Conservation (phyloP, 2,329 filamentous ascomycete species). For the Monascus ruber region DNA sequence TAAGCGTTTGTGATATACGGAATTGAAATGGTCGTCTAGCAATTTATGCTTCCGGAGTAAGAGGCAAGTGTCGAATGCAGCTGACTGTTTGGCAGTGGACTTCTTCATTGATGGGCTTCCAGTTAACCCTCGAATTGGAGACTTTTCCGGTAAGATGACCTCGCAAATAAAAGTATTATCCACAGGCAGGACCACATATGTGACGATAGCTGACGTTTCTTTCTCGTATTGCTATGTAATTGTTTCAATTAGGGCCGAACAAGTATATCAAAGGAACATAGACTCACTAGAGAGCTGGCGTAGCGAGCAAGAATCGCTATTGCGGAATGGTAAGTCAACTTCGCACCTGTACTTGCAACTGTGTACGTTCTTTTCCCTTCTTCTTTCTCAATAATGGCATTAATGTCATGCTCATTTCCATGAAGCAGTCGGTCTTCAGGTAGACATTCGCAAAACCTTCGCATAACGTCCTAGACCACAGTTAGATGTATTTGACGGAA, state of each 20-base stretch:
- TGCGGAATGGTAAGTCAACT: conserved; percentile 65
- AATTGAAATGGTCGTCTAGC: conserved; percentile 63
- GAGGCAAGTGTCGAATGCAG: conserved; percentile 74
- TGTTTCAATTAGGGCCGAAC: conserved; percentile 2
- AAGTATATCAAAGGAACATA: neutral
- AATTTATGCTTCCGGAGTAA: conserved; percentile 54
- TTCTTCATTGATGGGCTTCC: conserved; percentile 60
- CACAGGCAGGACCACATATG: conserved; percentile 50
- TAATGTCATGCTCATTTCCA: conserved; percentile 47
- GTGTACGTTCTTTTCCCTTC: conserved; percentile 43
- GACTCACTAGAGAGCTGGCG: conserved; percentile 50
- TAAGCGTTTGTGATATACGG: conserved; percentile 58
- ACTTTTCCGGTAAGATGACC: conserved; percentile 62
- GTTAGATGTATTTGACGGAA: neutral
- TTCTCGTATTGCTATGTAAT: conserved; percentile 33
- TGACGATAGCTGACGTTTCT: conserved; percentile 37
- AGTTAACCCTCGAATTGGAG: conserved; percentile 55
- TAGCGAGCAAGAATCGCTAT: conserved; percentile 63
- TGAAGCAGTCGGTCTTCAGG: conserved; percentile 62
- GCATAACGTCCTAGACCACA: conserved; percentile 37
- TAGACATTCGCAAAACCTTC: conserved; percentile 62
- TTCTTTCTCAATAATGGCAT: conserved; percentile 45
- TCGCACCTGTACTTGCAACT: conserved; percentile 59
- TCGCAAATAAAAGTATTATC: conserved; percentile 61
- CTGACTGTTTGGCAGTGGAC: conserved; percentile 70